Evolutionary conservation across 140 eudicot genomes (phyloP), one percentile per base, ranked within the genome.

Genomic region (Flaveria floridana): DNA sequence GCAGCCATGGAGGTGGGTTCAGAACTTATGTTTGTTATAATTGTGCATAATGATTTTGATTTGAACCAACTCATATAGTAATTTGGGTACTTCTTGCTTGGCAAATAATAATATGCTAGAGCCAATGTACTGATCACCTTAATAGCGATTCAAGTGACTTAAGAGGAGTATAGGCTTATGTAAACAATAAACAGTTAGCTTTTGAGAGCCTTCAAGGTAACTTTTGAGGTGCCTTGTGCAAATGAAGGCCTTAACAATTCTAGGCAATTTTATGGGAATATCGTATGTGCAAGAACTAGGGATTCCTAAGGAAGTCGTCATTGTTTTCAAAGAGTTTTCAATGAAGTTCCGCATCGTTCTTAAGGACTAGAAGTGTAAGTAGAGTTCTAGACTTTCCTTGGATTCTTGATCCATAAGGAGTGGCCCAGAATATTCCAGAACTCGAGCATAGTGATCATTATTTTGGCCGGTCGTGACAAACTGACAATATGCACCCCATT

Each of bases 1-100:
- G 92, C 89, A 65, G 95, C 97, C 18, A 88, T 94, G 97, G 99
- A 94, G 91, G 99, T 91, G 78, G 34, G 88, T 77, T 73, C n/a
- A 67, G 20, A 83, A 15, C 30, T 53, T 58, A 12, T 44, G 14
- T 70, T 68, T 52, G 19, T 30, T 68, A 42, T 50, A 0, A 58
- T 19, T 51, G 69, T 66, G 39, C 71, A 59, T 73, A 46, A 12
- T 30, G 44, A 56, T 53, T 58, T 81, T 70, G 53, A 52, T 53
- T 4, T 51, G 55, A 51, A 50, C 73, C 3, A 5, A 52, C 52
- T 73, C 4, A 2, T 59, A 59, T 21, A 13, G 7, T 34, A 34
- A 8, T 7, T 34, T 34, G 41, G 41, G 41, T 28, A 62, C 51
- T 44, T 74, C 44, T 42, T 46, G 63, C 28, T 15, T 26, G 55